Conservation (phyloP, 2,329 filamentous ascomycete genomes). For the Endocalyx cinctus region DNA sequence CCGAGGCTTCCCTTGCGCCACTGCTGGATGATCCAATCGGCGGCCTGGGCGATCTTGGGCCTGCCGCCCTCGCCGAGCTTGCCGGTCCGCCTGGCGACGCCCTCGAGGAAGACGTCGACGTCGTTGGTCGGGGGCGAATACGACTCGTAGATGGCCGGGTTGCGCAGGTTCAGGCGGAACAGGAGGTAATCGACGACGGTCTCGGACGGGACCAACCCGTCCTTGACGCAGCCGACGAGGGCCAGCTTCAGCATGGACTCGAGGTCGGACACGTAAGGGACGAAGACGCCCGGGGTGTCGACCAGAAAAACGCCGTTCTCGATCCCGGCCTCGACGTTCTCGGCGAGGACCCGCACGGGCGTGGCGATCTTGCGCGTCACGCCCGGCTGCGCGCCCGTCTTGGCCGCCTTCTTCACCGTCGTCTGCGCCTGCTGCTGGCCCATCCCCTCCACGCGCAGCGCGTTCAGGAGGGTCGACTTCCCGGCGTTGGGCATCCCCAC, state of each 20-base stretch:
- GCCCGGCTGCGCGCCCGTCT: slow-evolving; percentile 82
- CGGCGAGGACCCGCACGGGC: slow-evolving; percentile 67
- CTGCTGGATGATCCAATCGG: slow-evolving; percentile 73
- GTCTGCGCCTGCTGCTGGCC: too few species aligned
- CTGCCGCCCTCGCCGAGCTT: slow-evolving; percentile 68
- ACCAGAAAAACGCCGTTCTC: slow-evolving; percentile 72
- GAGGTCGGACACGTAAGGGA: slow-evolving; percentile 81
- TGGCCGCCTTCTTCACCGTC: slow-evolving; percentile 81
- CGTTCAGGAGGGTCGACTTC: slow-evolving; percentile 91
- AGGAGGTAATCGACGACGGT: slow-evolving; percentile 88
- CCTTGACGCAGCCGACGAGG: slow-evolving; percentile 84
- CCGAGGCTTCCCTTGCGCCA: slow-evolving; percentile 78
- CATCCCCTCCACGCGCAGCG: slow-evolving; percentile 67
- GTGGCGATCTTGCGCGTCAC: slow-evolving; percentile 81
- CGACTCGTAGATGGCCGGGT: slow-evolving; percentile 56
- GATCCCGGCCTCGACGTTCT: slow-evolving; percentile 25
- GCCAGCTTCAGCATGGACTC: slow-evolving; percentile 95
- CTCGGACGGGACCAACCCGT: slow-evolving; percentile 72
- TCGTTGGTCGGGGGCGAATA: slow-evolving; percentile 78
- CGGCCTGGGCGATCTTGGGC: slow-evolving; percentile 67
- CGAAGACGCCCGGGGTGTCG: slow-evolving; percentile 92
- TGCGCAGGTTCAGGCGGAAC: slow-evolving; percentile 70
- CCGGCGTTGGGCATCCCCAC: slow-evolving; percentile 98
- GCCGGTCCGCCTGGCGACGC: slow-evolving; percentile 69
- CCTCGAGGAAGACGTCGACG: slow-evolving; percentile 64